Evolutionary conservation across 2,329 filamentous ascomycete genomes (phyloP).

Genomic region (Fusarium guadeloupense): DNA sequence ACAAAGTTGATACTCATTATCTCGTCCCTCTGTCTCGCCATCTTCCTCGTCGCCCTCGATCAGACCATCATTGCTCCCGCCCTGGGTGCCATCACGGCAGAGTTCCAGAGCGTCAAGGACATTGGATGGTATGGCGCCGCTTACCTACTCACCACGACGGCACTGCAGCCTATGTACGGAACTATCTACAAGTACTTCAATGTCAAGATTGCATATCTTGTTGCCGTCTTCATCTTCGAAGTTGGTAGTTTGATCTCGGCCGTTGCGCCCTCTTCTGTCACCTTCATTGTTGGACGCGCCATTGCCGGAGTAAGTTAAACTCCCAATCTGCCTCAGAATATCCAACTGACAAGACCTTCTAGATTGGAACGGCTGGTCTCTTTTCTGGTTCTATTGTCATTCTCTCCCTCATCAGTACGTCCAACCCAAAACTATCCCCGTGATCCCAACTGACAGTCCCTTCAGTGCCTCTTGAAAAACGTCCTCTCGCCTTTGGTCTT

Average conservation of each 20-base stretch:
- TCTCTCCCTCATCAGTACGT: slow-evolving; percentile 53
- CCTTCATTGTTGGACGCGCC: slow-evolving; percentile 63
- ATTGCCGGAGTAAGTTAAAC: slow-evolving; percentile 54
- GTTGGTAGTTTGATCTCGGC: slow-evolving; percentile 56
- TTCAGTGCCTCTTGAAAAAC: slow-evolving; percentile 61
- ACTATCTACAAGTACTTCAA: slow-evolving; percentile 61
- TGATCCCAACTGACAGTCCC: neutral
- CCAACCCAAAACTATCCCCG: neutral
- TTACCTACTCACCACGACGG: slow-evolving; percentile 60
- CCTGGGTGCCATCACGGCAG: slow-evolving; percentile 60
- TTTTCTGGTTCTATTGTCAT: slow-evolving; percentile 62
- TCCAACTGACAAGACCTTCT: slow-evolving; percentile 9
- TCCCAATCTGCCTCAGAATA: neutral
- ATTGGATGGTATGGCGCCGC: slow-evolving; percentile 63
- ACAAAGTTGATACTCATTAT: slow-evolving; percentile 54
- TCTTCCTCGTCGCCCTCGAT: slow-evolving; percentile 62
- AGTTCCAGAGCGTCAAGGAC: slow-evolving; percentile 56
- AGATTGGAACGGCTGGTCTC: slow-evolving; percentile 61
- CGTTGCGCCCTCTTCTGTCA: slow-evolving; percentile 55
- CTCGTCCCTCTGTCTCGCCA: slow-evolving; percentile 54
- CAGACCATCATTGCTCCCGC: slow-evolving; percentile 64
- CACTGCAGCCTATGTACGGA: slow-evolving; percentile 61
- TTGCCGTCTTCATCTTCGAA: slow-evolving; percentile 55
- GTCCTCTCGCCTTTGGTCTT: slow-evolving; percentile 63
- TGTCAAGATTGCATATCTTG: slow-evolving; percentile 57